Conservation (phyloP, 2,329 filamentous ascomycete genomes). For the Alternaria sp. region DNA sequence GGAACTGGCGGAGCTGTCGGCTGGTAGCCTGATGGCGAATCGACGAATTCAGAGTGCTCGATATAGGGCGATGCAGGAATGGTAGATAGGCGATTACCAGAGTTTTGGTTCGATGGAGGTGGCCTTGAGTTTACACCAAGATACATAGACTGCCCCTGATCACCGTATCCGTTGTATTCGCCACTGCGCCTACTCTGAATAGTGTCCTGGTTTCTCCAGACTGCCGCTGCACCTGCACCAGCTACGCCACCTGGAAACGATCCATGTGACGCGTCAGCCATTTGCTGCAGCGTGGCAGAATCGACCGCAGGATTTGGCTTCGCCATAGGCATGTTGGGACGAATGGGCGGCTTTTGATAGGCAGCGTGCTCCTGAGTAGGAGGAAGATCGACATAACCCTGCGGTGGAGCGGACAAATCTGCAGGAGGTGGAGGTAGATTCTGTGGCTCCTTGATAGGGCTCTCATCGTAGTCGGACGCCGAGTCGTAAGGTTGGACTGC, state of each 20-base stretch:
- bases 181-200: conserved; percentile 43
- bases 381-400: conserved; percentile 78
- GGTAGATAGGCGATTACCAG: conserved; percentile 52
- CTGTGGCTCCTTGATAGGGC: conserved; percentile 35
- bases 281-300: conserved; percentile 78
- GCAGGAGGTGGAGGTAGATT: conserved; percentile 46
- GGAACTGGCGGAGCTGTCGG: conserved; percentile 47
- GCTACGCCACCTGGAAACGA: conserved; percentile 48
- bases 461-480: conserved; percentile 42
- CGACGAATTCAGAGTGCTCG: conserved; percentile 49
- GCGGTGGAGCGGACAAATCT: conserved; percentile 58
- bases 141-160: conserved; percentile 32
- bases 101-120: conserved; percentile 63
- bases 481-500: conserved; percentile 35
- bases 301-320: conserved; percentile 87
- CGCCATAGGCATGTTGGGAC: conserved; percentile 77
- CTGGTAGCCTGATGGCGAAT: conserved; percentile 41
- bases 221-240: conserved; percentile 51
- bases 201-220: conserved; percentile 50
- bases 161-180: conserved; percentile 35
- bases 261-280: conserved; percentile 73
- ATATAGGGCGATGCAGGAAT: conserved; percentile 57
- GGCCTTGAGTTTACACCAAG: conserved; percentile 58
- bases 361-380: conserved; percentile 82
- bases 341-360: conserved; percentile 72